Conservation (phyloP, 805 yeast species). For the Teunomyces pallodes region DNA sequence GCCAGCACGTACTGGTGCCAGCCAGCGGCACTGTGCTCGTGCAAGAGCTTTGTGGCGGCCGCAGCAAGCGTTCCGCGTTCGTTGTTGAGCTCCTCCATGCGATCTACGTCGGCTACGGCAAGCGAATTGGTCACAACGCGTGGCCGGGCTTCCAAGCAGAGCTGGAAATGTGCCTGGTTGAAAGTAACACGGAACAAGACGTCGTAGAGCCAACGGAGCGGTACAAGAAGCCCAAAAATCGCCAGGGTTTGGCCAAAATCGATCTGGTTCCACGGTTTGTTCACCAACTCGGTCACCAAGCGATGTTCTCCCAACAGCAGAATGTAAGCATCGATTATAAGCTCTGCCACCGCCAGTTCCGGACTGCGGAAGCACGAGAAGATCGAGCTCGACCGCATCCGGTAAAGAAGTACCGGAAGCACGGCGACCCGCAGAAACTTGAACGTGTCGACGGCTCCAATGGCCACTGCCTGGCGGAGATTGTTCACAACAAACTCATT, state of each 20-base stretch:
- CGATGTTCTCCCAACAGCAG: slow-evolving; percentile 38
- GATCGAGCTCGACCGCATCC: slow-evolving; percentile 35
- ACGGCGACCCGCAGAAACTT: slow-evolving; percentile 37
- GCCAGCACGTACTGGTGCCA: slow-evolving; percentile 4
- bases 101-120: slow-evolving; percentile 17
- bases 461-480: slow-evolving; percentile 28
- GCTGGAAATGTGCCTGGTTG: slow-evolving; percentile 31
- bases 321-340: slow-evolving; percentile 35
- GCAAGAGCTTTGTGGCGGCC: background rate
- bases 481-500: slow-evolving; percentile 11
- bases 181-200: slow-evolving; percentile 29
- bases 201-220: slow-evolving; percentile 38
- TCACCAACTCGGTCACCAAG: slow-evolving; percentile 17
- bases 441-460: slow-evolving; percentile 34
- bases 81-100: slow-evolving; percentile 20
- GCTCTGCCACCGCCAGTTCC: slow-evolving; percentile 22
- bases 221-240: slow-evolving; percentile 35
- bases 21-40: background rate
- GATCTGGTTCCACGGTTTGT: slow-evolving; percentile 18
- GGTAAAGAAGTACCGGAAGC: slow-evolving; percentile 37
- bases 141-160: slow-evolving; percentile 27
- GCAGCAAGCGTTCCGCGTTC: background rate
- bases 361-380: slow-evolving; percentile 22
- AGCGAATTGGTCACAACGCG: slow-evolving; percentile 33
- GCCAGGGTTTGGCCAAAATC: slow-evolving; percentile 27